Percentiles rank a stretch among this genome's conserved stretches.
Conservation (phyloP, 768 basidiomycete species). For the Boletus reticulatus region DNA sequence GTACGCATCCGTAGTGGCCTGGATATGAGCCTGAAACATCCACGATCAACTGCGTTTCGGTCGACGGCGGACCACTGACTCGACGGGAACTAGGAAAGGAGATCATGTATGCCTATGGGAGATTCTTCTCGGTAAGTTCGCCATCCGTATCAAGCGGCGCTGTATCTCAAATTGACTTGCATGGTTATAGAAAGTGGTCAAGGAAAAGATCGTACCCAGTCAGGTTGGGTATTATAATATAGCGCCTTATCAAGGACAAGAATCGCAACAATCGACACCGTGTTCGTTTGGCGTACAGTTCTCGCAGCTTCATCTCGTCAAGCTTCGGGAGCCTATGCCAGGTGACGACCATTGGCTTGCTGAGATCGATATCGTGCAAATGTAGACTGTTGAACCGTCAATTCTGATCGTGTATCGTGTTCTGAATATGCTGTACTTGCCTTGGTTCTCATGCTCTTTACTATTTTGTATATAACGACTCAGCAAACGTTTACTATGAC, state of each 20-base stretch:
- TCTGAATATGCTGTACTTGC: no score
- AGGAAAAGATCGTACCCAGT: not conserved
- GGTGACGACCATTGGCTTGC: not conserved
- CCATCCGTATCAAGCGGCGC: no score
- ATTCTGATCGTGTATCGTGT: no score
- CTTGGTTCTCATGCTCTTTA: no score
- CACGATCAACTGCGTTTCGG: not conserved
- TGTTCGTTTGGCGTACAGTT: not conserved
- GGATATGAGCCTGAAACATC: not conserved
- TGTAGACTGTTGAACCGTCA: not conserved
- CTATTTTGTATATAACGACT: no score
- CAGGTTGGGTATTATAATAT: not conserved
- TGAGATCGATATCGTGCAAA: not conserved
- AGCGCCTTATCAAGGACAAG: not conserved
- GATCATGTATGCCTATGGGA: not conserved
- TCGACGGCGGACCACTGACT: not conserved
- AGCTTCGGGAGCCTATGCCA: not conserved
- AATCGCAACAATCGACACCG: no score
- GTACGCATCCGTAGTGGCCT: not conserved
- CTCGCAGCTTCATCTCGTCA: slow-evolving; percentile 1
- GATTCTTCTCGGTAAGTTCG: not conserved
- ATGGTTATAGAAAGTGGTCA: not conserved
- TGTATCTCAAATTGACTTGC: not conserved
- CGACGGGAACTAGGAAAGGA: not conserved
- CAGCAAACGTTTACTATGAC: no score